These are phyloP conservation scores for Knoxia roxburghii DNA, from an alignment of 257 asterid genomes.

Conservation along the genomic window DNA sequence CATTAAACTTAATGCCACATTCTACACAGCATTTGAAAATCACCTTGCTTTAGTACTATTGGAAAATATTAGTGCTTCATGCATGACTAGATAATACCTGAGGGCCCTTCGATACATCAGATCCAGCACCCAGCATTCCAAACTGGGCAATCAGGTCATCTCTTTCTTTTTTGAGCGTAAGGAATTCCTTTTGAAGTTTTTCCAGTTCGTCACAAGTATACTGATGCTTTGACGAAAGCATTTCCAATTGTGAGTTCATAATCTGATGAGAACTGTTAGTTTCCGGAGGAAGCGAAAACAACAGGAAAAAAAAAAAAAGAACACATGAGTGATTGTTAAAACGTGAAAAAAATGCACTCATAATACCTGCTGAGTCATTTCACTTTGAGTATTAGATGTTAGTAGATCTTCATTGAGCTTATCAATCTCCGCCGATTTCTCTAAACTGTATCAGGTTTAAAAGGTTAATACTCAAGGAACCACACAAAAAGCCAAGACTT, in stretches of 20 bases:
- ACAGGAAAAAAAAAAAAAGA: not conserved
- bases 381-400: constrained; percentile 33
- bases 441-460: constrained; percentile 30
- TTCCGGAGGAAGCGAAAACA: constrained; percentile 14
- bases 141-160: constrained; percentile 33
- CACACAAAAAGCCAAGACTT: not conserved
- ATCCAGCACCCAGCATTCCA: constrained; percentile 31
- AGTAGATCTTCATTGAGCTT: constrained; percentile 36
- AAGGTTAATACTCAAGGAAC: constrained; percentile 8
- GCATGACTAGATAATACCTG: constrained; percentile 33
- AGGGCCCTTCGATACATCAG: constrained; percentile 27
- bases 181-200: constrained; percentile 44
- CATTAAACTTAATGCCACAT: not conserved
- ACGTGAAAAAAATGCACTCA: constrained; percentile 11
- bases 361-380: constrained; percentile 42
- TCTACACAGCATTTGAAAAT: not conserved
- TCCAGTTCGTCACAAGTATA: constrained; percentile 33
- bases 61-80: constrained; percentile 5
- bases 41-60: too few relatives aligned
- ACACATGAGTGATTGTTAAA: not conserved
- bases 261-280: constrained; percentile 23
- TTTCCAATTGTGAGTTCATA: constrained; percentile 24
- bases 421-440: constrained; percentile 38
- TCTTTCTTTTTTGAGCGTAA: constrained; percentile 43
- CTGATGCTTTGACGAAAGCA: constrained; percentile 24